Evolutionary conservation across 2,329 filamentous ascomycete species (phyloP).

Genomic region (Laburnicola sp.): DNA sequence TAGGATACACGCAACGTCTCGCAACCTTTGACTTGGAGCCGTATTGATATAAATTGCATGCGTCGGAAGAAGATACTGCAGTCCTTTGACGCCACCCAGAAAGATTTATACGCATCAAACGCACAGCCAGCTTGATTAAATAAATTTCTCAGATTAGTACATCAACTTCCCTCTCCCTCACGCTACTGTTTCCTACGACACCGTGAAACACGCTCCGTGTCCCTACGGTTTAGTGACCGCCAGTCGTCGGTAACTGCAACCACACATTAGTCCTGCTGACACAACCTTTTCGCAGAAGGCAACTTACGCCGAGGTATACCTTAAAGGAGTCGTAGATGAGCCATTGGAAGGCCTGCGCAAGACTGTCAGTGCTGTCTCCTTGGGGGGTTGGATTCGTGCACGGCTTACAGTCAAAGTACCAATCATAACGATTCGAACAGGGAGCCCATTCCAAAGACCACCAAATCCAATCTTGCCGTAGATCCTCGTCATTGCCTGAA

Average conservation of each 20-base stretch:
- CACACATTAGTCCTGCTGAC: not conserved
- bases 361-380: not conserved
- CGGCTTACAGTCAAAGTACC: slow-evolving; percentile 42
- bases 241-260: slow-evolving; percentile 30
- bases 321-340: slow-evolving; percentile 50
- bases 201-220: not conserved
- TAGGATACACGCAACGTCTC: no score
- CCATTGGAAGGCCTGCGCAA: slow-evolving; percentile 44
- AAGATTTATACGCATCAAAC: no score
- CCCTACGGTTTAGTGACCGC: slow-evolving; percentile 20
- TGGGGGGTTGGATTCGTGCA: not conserved
- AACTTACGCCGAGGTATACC: slow-evolving; percentile 46
- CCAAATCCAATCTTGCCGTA: slow-evolving; percentile 67
- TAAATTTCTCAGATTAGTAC: no score
- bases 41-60: no score
- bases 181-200: no score
- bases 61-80: no score
- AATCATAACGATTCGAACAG: slow-evolving; percentile 88
- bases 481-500: slow-evolving; percentile 62
- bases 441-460: slow-evolving; percentile 90
- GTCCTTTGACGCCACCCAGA: no score
- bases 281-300: slow-evolving; percentile 1
- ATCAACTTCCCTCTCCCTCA: no score
- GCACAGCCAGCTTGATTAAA: no score
- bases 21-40: no score